phyloP scores from a whole-genome alignment of 2,329 filamentous ascomycete species.

The Calonectria henricotiae region DNA sequence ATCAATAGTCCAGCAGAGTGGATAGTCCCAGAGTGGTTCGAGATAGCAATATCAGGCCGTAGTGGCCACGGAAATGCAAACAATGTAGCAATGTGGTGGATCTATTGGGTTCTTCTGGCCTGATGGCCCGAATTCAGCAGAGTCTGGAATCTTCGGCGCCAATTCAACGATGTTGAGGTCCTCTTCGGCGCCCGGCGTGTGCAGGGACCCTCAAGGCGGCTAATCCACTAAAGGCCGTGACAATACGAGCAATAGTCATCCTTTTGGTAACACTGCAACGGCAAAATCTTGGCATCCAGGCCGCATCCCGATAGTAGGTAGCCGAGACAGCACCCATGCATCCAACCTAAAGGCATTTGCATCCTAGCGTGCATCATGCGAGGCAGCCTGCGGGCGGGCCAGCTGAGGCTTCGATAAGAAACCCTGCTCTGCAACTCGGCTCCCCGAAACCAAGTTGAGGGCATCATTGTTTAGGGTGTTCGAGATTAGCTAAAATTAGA shows the following conservation, averaged over 20 bases:
- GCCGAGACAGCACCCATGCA: slow-evolving; percentile 10
- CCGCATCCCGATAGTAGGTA: background rate
- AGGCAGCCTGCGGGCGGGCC: background rate
- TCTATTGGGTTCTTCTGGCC: slow-evolving; percentile 31
- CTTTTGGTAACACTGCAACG: background rate
- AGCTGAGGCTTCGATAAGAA: slow-evolving; percentile 19
- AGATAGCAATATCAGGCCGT: slow-evolving; percentile 31
- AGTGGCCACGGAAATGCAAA: slow-evolving; percentile 32
- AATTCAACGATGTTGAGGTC: slow-evolving; percentile 8
- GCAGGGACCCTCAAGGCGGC: slow-evolving; percentile 16
- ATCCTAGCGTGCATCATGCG: slow-evolving; percentile 1
- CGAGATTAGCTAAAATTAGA: slow-evolving; percentile 15
- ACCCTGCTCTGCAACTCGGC: background rate
- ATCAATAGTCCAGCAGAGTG: slow-evolving; percentile 6
- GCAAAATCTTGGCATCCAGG: slow-evolving; percentile 17
- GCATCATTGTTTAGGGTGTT: background rate
- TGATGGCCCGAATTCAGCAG: slow-evolving; percentile 18
- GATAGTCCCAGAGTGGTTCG: slow-evolving; percentile 23
- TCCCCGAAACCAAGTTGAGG: background rate
- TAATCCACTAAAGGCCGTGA: slow-evolving; percentile 2
- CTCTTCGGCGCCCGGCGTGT: slow-evolving; percentile 4
- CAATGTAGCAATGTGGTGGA: slow-evolving; percentile 32
- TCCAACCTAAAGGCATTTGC: slow-evolving; percentile 4
- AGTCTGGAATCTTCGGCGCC: slow-evolving; percentile 13
- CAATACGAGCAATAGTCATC: background rate